A percentile compares a stretch with the other conserved stretches of the same genome.
phyloP scores from a whole-genome alignment of 2,329 filamentous ascomycete species.

The Neoscytalidium dimidiatum region DNA sequence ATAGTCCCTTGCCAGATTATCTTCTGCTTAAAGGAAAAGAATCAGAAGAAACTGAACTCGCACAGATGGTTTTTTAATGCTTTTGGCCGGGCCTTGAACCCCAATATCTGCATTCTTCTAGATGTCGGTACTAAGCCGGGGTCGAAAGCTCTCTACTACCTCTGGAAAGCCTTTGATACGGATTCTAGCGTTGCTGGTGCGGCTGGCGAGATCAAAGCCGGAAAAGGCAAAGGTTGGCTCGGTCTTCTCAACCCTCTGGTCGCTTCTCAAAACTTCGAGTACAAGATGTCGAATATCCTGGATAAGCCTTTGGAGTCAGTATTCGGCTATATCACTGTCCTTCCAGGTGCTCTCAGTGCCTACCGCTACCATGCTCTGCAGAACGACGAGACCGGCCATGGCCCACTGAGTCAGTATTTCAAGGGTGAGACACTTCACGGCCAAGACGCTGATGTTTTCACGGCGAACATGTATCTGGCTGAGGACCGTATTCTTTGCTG shows the following conservation, averaged over 20 bases:
- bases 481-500: constrained; percentile 89
- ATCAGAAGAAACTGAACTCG: constrained; percentile 95
- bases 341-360: constrained; percentile 91
- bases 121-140: constrained; percentile 95
- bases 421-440: constrained; percentile 97
- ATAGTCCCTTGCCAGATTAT: constrained; percentile 98
- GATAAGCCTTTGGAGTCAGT: constrained; percentile 97
- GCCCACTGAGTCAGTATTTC: constrained; percentile 96
- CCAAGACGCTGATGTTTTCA: constrained; percentile 94
- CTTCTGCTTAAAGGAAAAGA: constrained; percentile 97
- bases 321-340: constrained; percentile 96
- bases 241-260: constrained; percentile 92
- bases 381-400: constrained; percentile 94
- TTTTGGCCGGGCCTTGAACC: constrained; percentile 87
- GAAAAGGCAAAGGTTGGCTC: constrained; percentile 81
- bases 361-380: constrained; percentile 96
- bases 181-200: constrained; percentile 97
- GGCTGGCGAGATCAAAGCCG: constrained; percentile 96
- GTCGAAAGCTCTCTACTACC: constrained; percentile 86
- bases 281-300: constrained; percentile 99
- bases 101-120: constrained; percentile 94
- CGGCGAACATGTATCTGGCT: constrained; percentile 92
- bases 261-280: constrained; percentile 97
- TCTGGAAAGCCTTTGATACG: constrained; percentile 98
- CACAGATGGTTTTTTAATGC: constrained; percentile 99